These are phyloP conservation scores for Thinopyrum elongatum DNA, from an alignment of 176 grass and related monocot genomes.

Conservation along the genomic window DNA sequence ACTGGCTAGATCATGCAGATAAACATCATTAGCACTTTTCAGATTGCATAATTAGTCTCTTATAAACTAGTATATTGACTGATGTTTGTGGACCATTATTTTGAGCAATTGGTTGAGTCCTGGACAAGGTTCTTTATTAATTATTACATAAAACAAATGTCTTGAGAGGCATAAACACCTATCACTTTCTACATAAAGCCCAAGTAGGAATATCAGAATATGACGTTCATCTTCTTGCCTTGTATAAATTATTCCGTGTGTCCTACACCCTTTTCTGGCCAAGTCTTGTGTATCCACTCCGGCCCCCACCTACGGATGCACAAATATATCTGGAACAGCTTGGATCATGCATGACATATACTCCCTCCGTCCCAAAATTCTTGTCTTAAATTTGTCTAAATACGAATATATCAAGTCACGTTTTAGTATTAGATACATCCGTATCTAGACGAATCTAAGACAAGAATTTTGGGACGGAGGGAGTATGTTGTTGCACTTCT, in stretches of 20 bases:
- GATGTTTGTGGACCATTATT: background rate
- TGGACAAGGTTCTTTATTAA: constrained; percentile 18
- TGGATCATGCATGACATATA: constrained; percentile 22
- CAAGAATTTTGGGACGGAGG: too few species aligned
- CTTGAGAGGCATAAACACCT: background rate
- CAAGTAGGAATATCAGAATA: constrained; percentile 59
- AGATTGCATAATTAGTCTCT: constrained; percentile 26
- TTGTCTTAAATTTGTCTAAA: too few species aligned
- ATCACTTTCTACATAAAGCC: constrained; percentile 54
- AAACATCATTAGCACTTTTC: constrained; percentile 43
- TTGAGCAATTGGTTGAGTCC: background rate
- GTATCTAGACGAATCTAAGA: too few species aligned
- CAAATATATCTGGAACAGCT: constrained; percentile 13
- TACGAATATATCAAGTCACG: too few species aligned
- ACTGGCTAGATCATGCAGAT: constrained; percentile 20
- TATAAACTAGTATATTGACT: background rate
- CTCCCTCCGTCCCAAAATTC: too few species aligned
- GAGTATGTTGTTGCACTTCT: constrained; percentile 15
- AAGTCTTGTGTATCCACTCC: constrained; percentile 2
- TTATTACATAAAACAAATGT: constrained; percentile 6
- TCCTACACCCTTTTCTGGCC: constrained; percentile 18
- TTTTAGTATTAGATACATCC: too few species aligned
- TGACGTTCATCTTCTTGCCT: constrained; percentile 10
- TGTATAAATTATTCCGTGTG: constrained; percentile 36
- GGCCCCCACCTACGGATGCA: constrained; percentile 10